Conservation (phyloP, 805 yeast species). For the Torulaspora indica region DNA sequence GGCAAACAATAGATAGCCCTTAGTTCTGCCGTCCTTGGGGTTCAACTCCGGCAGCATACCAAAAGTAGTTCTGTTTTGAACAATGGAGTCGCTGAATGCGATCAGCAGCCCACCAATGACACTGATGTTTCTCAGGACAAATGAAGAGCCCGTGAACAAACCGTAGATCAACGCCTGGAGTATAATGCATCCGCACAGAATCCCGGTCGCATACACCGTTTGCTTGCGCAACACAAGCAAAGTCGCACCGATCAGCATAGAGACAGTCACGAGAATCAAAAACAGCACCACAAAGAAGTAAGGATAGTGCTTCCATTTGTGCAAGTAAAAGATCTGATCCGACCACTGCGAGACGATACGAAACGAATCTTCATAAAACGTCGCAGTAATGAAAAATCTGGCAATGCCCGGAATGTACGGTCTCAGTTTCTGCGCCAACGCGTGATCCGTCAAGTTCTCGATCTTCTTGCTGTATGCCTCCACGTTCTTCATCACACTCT, state of each 20-base stretch:
- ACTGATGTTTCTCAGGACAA: constrained; percentile 80
- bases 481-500: constrained; percentile 20
- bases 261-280: constrained; percentile 54
- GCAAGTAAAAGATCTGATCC: constrained; percentile 81
- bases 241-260: constrained; percentile 71
- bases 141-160: constrained; percentile 69
- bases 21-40: constrained; percentile 54
- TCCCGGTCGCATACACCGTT: constrained; percentile 64
- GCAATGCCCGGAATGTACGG: constrained; percentile 87
- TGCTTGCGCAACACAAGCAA: constrained; percentile 64
- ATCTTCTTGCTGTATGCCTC: constrained; percentile 50
- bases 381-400: constrained; percentile 84
- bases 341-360: constrained; percentile 85
- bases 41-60: constrained; percentile 49
- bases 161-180: constrained; percentile 89
- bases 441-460: constrained; percentile 52
- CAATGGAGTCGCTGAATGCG: constrained; percentile 81
- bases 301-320: constrained; percentile 75
- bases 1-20: constrained; percentile 76
- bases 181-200: constrained; percentile 64
- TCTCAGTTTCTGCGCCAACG: constrained; percentile 44
- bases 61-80: constrained; percentile 59
- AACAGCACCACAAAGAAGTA: constrained; percentile 71
- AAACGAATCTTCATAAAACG: constrained; percentile 83
- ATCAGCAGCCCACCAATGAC: constrained; percentile 89